These are phyloP conservation scores for Backusella circina DNA, from an alignment of 192 early-diverging fungal genomes.

Conservation along the genomic window DNA sequence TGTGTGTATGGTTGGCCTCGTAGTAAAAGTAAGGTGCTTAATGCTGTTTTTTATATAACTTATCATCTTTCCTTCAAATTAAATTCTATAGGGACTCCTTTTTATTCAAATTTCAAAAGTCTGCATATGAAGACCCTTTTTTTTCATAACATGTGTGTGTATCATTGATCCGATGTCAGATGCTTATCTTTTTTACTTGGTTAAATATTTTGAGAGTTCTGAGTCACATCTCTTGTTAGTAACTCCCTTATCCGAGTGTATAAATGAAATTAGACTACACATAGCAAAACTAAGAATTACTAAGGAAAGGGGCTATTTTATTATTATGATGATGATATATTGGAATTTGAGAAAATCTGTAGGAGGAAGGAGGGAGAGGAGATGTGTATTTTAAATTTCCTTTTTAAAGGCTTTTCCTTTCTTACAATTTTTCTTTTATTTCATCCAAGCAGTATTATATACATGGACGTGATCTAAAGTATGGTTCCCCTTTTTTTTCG, in stretches of 20 bases:
- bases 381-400: background rate
- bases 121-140: background rate
- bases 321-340: background rate
- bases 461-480: background rate
- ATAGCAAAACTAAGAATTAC: background rate
- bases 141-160: background rate
- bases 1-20: background rate
- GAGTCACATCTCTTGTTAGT: background rate
- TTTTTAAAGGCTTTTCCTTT: background rate
- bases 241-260: background rate
- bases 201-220: background rate
- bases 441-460: background rate
- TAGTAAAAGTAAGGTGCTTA: background rate
- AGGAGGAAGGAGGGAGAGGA: background rate
- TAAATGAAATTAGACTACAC: slow-evolving; percentile 3
- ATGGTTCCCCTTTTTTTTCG: background rate
- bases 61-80: background rate
- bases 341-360: background rate
- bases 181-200: background rate
- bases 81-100: background rate
- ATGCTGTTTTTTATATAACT: background rate
- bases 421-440: background rate
- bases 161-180: background rate
- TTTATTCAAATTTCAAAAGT: background rate
- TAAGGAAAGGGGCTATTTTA: background rate